Evolutionary conservation across 441 rosid species (phyloP).

Genomic region (Geranium incanum): DNA sequence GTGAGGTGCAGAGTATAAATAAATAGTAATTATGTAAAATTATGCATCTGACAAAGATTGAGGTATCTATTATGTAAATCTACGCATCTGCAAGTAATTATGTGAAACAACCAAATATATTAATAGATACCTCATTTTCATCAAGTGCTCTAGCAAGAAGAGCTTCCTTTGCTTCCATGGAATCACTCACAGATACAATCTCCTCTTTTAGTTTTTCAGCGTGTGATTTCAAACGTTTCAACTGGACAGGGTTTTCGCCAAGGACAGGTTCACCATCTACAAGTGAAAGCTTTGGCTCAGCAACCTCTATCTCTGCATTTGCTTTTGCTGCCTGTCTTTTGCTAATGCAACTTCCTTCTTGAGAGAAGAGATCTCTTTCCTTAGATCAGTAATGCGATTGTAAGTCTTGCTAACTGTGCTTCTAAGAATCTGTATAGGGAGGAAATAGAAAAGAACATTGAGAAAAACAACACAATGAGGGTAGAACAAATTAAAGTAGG

Average conservation of each 20-base stretch:
- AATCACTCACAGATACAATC: constrained; percentile 54
- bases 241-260: constrained; percentile 76
- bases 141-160: constrained; percentile 77
- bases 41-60: too few relatives aligned
- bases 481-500: too few relatives aligned
- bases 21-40: not conserved
- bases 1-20: not conserved
- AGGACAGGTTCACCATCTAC: constrained; percentile 90
- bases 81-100: too few relatives aligned
- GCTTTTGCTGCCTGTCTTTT: constrained; percentile 67
- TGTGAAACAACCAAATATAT: not conserved
- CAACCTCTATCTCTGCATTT: constrained; percentile 64
- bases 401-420: constrained; percentile 89
- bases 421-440: constrained; percentile 55
- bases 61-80: too few relatives aligned
- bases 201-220: constrained; percentile 65
- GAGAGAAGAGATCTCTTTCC: constrained; percentile 76
- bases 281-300: constrained; percentile 75
- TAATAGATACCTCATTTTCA: constrained; percentile 70
- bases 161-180: constrained; percentile 81
- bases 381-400: constrained; percentile 79
- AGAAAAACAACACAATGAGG: too few relatives aligned
- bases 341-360: constrained; percentile 52
- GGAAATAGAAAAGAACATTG: too few relatives aligned
- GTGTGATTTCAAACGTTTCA: constrained; percentile 66